Percentiles rank a stretch among this genome's conserved stretches.
These are phyloP conservation scores for Aspergillus carlsbadensis DNA, from an alignment of 495 filamentous ascomycete genomes.

Conservation along the genomic window DNA sequence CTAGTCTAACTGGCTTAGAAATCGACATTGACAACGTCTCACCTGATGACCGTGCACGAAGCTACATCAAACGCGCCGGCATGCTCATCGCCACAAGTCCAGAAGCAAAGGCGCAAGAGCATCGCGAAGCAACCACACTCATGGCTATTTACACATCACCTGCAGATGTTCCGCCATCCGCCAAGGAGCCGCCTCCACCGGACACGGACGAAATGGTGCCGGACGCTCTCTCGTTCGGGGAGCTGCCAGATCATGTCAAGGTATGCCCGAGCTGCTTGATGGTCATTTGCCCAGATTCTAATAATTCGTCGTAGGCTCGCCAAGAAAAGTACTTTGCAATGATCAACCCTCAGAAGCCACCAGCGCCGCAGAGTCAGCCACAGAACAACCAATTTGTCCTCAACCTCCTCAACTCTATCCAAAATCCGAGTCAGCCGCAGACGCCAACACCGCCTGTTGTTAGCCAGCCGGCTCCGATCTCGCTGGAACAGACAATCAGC, in stretches of 20 bases:
- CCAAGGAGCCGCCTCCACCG: slow-evolving; percentile 65
- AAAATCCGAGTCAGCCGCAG: slow-evolving; percentile 27
- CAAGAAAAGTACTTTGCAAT: slow-evolving; percentile 44
- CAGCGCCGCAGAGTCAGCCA: slow-evolving; percentile 25
- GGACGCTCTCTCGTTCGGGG: slow-evolving; percentile 47
- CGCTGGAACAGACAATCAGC: slow-evolving; percentile 41
- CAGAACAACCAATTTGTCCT: slow-evolving; percentile 39
- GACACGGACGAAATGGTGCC: slow-evolving; percentile 35
- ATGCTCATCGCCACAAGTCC: slow-evolving; percentile 54
- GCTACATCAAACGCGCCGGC: slow-evolving; percentile 66
- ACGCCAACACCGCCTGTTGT: slow-evolving; percentile 27
- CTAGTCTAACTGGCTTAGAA: slow-evolving; percentile 29
- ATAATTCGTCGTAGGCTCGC: slow-evolving; percentile 34
- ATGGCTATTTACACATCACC: slow-evolving; percentile 77
- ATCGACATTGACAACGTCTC: slow-evolving; percentile 61
- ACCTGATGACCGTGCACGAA: slow-evolving; percentile 47
- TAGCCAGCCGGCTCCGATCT: slow-evolving; percentile 24
- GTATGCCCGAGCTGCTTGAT: slow-evolving; percentile 22
- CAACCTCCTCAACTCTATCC: slow-evolving; percentile 48
- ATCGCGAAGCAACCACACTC: slow-evolving; percentile 73
- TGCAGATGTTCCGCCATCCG: slow-evolving; percentile 73
- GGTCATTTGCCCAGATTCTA: neutral
- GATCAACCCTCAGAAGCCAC: slow-evolving; percentile 33
- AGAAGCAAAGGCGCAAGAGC: slow-evolving; percentile 66
- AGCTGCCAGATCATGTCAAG: slow-evolving; percentile 46